Evolutionary conservation across 352 stramenopile genomes (phyloP).

Genomic region (Globisporangium recalcitrans): DNA sequence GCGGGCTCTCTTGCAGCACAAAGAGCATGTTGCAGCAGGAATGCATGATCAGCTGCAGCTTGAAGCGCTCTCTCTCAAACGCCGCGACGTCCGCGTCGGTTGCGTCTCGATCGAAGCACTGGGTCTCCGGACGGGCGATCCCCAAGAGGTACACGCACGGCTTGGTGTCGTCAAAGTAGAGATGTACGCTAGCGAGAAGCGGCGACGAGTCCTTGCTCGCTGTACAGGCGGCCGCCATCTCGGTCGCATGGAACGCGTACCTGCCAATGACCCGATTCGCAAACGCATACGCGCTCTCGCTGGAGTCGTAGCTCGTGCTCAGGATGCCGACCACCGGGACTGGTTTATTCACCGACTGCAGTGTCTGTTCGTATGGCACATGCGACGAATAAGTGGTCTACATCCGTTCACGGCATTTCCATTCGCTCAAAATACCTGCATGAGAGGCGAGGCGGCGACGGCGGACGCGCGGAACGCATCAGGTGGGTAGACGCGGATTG

Average conservation of each 20-base stretch:
- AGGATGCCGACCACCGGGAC: conserved; percentile 50
- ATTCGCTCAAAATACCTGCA: conserved; percentile 10
- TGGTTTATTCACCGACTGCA: conserved; percentile 32
- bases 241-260: conserved; percentile 35
- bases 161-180: conserved; percentile 50
- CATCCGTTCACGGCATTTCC: no score
- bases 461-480: conserved; percentile 16
- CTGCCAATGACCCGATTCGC: conserved; percentile 62
- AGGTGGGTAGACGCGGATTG: conserved; percentile 56
- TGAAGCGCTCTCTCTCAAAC: conserved; percentile 48
- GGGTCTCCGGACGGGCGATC: conserved; percentile 33
- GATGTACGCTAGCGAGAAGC: conserved; percentile 35
- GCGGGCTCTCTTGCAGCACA: conserved; percentile 34
- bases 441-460: conserved; percentile 11
- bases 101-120: conserved; percentile 23
- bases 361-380: conserved; percentile 24
- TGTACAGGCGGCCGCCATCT: conserved; percentile 3
- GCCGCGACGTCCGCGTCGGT: conserved; percentile 1
- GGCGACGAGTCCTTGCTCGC: conserved; percentile 17
- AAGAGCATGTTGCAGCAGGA: conserved; percentile 57
- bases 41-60: conserved; percentile 64
- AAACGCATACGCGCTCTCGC: conserved; percentile 34
- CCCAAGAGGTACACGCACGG: conserved; percentile 55
- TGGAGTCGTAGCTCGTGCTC: conserved; percentile 30
- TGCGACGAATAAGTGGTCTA: neutral